These are phyloP conservation scores for Diatrype stigma DNA, from an alignment of 2,329 filamentous ascomycete species.

Conservation along the genomic window DNA sequence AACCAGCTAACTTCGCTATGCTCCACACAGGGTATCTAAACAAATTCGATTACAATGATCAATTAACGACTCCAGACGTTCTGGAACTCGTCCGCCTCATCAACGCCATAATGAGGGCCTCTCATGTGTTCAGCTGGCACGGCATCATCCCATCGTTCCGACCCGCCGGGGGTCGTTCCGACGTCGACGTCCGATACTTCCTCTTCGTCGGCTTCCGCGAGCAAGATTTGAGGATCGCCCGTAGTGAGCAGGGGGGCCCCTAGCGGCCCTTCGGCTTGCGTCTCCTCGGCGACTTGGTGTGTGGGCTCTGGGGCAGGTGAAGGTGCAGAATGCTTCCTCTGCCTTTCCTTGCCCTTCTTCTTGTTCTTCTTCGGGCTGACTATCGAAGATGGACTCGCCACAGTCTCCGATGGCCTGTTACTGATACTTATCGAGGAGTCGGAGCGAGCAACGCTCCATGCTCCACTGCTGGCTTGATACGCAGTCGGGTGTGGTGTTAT, in stretches of 20 bases:
- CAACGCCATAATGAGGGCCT: conserved; percentile 11
- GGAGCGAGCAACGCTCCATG: conserved; percentile 24
- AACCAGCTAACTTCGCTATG: no score
- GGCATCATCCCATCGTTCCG: conserved; percentile 6
- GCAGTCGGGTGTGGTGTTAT: conserved; percentile 29
- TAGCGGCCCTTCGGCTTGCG: conserved; percentile 26
- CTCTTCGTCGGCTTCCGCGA: conserved; percentile 30
- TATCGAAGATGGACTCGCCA: conserved; percentile 22
- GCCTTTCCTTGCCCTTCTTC: conserved; percentile 29
- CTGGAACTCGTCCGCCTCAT: conserved; percentile 39
- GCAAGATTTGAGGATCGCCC: conserved; percentile 27
- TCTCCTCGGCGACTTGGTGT: conserved; percentile 21
- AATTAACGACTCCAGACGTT: conserved; percentile 38
- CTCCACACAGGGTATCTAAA: conserved; percentile 2
- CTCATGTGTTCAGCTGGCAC: neutral
- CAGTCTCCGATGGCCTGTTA: conserved; percentile 17
- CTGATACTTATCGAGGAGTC: conserved; percentile 25
- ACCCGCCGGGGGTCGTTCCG: conserved; percentile 20
- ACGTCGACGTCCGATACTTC: conserved; percentile 21
- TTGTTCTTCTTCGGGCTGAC: conserved; percentile 24
- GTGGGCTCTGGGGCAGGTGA: conserved; percentile 20
- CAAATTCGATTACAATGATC: conserved; percentile 1
- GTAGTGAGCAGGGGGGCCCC: conserved; percentile 27
- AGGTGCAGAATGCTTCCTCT: conserved; percentile 13
- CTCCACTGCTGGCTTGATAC: conserved; percentile 29